These are phyloP conservation scores for Cocos nucifera DNA, from an alignment of 176 grass and related monocot species.

Conservation along the genomic window DNA sequence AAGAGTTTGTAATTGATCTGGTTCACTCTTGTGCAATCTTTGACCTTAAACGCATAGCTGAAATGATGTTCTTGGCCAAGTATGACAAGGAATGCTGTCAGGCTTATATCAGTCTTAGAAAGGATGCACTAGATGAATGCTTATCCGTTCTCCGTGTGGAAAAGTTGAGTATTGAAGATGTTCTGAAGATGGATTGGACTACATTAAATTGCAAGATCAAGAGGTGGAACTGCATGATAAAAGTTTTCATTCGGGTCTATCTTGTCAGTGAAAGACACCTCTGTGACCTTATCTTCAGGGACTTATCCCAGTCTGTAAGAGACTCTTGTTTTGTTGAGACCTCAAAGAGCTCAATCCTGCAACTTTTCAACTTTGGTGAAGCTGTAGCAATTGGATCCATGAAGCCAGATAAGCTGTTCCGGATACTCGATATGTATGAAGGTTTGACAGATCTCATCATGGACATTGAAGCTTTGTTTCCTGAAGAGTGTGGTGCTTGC, in stretches of 20 bases:
- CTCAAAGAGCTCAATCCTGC: constrained; percentile 58
- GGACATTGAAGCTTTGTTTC: constrained; percentile 55
- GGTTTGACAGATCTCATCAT: constrained; percentile 41
- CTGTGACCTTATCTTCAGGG: constrained; percentile 59
- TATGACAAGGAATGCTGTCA: constrained; percentile 76
- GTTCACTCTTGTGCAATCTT: constrained; percentile 62
- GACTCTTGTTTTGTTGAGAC: constrained; percentile 77
- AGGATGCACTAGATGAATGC: constrained; percentile 58
- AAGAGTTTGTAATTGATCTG: constrained; percentile 52
- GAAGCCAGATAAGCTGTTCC: constrained; percentile 68
- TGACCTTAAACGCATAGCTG: constrained; percentile 57
- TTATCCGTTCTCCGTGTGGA: constrained; percentile 47
- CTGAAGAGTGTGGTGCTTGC: constrained; percentile 33
- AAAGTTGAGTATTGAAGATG: constrained; percentile 59
- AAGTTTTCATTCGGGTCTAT: constrained; percentile 54
- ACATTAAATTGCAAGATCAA: constrained; percentile 48
- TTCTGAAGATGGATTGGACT: constrained; percentile 55
- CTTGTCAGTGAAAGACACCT: constrained; percentile 74
- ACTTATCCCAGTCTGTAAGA: constrained; percentile 42
- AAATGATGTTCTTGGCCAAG: constrained; percentile 66
- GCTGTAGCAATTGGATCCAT: constrained; percentile 49
- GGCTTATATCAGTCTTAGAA: constrained; percentile 57
- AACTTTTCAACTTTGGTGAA: constrained; percentile 56
- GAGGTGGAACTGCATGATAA: constrained; percentile 66
- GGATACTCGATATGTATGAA: constrained; percentile 80